Base-by-base conservation (phyloP, 2,329 filamentous ascomycete genomes). In the Colletotrichum endophyticum region DNA sequence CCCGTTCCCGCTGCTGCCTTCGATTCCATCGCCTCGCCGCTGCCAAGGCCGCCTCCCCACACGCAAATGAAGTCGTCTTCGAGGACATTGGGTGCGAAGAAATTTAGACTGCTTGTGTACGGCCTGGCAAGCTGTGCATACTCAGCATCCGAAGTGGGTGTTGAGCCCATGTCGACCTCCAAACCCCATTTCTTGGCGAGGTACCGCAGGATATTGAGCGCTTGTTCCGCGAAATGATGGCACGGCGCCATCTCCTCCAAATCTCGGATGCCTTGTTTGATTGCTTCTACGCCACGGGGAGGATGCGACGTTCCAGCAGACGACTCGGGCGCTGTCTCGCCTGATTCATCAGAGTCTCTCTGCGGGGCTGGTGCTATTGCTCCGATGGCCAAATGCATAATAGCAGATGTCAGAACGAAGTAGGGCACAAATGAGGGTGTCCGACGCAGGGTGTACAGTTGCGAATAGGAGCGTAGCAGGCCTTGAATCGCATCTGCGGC, bases 351-450 rank as follows among this genome's bases (percentile, higher is more conserved):
- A 28, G 44, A 66, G 27, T 28, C 66, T 25, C 56, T 67, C 53
- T 64, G 66, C 30, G 72, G 36, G 82, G 76, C 39, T 81, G 53
- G 4, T 73, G 44, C 3, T 85, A 85, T 1, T n/a, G 88, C 88
- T 2, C 86, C 89, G 61, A 91, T 87, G 25, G 90, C 89, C 0
- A 92, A 86, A 77, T 92, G 90, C 88, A 92, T 91, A 59, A 92
- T 91, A n/a, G 89, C 84, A 0, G 90, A 90, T 1, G 90, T 92
- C 9, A 92, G 82, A n/a, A 92, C 90, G 79, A 92, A 92, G 76
- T 92, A 92, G 0, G 91, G 91, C 2, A 92, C 90, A 78, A 92
- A 92, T 0, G 90, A 91, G 2, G 91, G 91, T 13, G 91, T 92
- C 16, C 90, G 84, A n/a, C 88, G 86, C 19, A 92, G 82, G 0